Conservation (phyloP, 1,284 basidiomycete genomes). For the Rhizoctonia solani region DNA sequence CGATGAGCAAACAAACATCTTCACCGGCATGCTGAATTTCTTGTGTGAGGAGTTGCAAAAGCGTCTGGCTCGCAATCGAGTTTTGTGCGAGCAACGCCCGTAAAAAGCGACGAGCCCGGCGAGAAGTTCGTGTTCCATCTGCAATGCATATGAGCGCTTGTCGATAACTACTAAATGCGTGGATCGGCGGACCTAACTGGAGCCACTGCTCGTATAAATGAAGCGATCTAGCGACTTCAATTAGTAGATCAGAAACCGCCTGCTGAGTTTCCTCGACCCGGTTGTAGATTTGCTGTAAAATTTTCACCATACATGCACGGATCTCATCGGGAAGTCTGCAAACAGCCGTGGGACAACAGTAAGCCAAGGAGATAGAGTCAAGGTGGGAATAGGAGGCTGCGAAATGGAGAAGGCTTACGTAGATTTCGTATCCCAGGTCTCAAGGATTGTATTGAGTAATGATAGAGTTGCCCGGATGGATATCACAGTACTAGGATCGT, state of each 20-base stretch:
- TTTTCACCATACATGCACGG: slow-evolving; percentile 8
- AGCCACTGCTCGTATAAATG: slow-evolving; percentile 27
- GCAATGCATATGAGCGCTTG: not conserved
- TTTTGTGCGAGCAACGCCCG: not conserved
- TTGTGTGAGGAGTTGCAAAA: slow-evolving; percentile 18
- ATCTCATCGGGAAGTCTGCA: slow-evolving; percentile 24
- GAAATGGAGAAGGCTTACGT: slow-evolving; percentile 26
- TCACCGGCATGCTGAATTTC: slow-evolving; percentile 17
- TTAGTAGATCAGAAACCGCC: slow-evolving; percentile 22
- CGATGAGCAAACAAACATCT: slow-evolving; percentile 21
- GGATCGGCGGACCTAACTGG: slow-evolving; percentile 9
- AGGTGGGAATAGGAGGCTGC: no score
- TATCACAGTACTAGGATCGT: not conserved
- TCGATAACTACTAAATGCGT: not conserved
- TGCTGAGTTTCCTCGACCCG: slow-evolving; percentile 16
- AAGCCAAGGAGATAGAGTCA: not conserved
- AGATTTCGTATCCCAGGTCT: slow-evolving; percentile 9
- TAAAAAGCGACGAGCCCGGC: slow-evolving; percentile 19
- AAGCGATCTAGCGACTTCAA: slow-evolving; percentile 29
- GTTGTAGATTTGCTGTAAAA: slow-evolving; percentile 24
- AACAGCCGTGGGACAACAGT: not conserved
- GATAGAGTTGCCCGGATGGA: slow-evolving; percentile 9
- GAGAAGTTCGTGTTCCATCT: not conserved
- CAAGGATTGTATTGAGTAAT: slow-evolving; percentile 12
- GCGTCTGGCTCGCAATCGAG: slow-evolving; percentile 28